phyloP scores from a whole-genome alignment of 495 filamentous ascomycete genomes.

The Zalerion maritima region DNA sequence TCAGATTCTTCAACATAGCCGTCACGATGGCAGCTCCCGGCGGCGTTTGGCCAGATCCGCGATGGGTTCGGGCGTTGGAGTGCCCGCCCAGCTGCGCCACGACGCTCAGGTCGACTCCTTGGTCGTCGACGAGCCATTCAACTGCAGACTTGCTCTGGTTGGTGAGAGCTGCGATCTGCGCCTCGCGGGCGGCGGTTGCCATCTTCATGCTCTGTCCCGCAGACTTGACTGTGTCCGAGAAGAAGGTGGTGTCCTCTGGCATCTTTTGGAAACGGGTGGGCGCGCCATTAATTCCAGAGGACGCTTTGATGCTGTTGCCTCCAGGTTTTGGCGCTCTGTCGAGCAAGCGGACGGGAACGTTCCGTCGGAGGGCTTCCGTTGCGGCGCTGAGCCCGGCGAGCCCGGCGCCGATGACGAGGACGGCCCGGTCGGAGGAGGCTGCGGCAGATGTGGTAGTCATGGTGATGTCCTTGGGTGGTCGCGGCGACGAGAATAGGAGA shows the following conservation, averaged over 20 bases:
- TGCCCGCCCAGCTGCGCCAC: slow-evolving; percentile 43
- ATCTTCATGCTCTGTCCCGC: slow-evolving; percentile 7
- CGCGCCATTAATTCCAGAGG: slow-evolving; percentile 47
- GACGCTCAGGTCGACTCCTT: slow-evolving; percentile 38
- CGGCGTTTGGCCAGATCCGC: slow-evolving; percentile 32
- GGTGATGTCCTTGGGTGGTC: background rate
- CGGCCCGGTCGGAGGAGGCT: no score
- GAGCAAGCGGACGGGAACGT: slow-evolving; percentile 33
- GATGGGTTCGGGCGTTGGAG: slow-evolving; percentile 36
- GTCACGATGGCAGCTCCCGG: slow-evolving; percentile 39
- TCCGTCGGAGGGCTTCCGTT: slow-evolving; percentile 28
- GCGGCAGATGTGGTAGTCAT: background rate
- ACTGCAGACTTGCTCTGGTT: slow-evolving; percentile 26
- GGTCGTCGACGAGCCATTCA: slow-evolving; percentile 33
- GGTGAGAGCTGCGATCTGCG: slow-evolving; percentile 28
- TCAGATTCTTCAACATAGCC: slow-evolving; percentile 29
- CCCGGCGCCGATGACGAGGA: slow-evolving; percentile 37
- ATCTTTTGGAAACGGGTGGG: slow-evolving; percentile 34
- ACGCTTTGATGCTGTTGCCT: slow-evolving; percentile 50
- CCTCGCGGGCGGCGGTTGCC: slow-evolving; percentile 17
- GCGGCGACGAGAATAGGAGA: background rate
- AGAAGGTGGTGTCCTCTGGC: slow-evolving; percentile 33
- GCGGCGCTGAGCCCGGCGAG: slow-evolving; percentile 37
- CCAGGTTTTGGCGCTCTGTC: slow-evolving; percentile 40
- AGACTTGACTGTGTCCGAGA: slow-evolving; percentile 36